Evolutionary conservation across 768 basidiomycete genomes (phyloP).

Genomic region (Kwoniella dendrophila): DNA sequence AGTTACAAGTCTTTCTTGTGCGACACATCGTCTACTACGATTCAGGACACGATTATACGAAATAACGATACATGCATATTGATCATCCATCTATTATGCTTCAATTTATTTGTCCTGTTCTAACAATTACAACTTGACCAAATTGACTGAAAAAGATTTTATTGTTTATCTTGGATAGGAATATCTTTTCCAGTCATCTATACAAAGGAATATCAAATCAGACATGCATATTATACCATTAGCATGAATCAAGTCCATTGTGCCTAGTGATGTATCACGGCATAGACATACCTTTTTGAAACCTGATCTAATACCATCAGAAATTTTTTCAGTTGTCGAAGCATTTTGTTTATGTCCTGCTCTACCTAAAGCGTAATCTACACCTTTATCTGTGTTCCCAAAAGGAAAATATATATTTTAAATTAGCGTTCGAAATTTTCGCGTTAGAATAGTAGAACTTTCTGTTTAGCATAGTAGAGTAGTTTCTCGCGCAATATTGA

Average conservation of each 20-base stretch:
- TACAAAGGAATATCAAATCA: neutral
- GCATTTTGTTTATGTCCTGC: conserved; percentile 28
- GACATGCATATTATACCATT: neutral
- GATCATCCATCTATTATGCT: no score
- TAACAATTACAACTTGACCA: no score
- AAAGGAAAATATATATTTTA: conserved; percentile 3
- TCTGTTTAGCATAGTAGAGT: no score
- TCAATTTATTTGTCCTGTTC: no score
- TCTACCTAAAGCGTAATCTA: conserved; percentile 19
- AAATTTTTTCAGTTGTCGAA: conserved; percentile 40
- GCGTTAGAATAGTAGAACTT: no score
- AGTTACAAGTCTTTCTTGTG: no score
- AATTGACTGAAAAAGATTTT: no score
- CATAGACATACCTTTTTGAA: conserved; percentile 37
- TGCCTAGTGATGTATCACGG: no score
- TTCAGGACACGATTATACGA: no score
- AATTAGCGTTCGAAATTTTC: no score
- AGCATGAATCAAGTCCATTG: neutral
- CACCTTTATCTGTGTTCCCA: conserved; percentile 26
- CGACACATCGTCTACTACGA: no score
- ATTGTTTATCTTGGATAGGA: conserved; percentile 29
- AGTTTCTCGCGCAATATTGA: neutral
- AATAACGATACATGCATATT: no score
- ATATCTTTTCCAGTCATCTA: conserved; percentile 37
- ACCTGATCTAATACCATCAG: conserved; percentile 33